Base-by-base conservation (phyloP, 2,329 filamentous ascomycete species). In the Neodidymelliopsis sp. region DNA sequence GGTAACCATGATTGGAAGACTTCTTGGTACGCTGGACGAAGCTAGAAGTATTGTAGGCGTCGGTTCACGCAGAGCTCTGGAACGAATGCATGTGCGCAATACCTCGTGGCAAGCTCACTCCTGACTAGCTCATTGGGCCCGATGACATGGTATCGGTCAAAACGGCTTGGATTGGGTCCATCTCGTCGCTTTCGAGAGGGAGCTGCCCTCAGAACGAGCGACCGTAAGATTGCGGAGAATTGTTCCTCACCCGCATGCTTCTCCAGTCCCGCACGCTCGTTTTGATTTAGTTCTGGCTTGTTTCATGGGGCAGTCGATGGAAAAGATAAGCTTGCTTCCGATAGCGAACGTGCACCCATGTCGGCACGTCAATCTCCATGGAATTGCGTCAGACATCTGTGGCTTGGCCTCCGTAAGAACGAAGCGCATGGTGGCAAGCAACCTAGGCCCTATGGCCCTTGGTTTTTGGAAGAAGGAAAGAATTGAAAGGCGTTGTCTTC, bases 341-440 rank as follows among this genome's bases (percentile, higher is more conserved):
- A 57, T 59, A 47, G 42, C 42, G 45, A 45, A 30, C 16, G 15
- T 36, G 24, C 30, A 46, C 42, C 49, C 51, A 46, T 60, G 57
- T 39, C 10, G 49, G 57, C 57, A 60, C 57, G 57, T 60, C 57
- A 60, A 47, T 39, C 28, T 20, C 23, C 19, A 22, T 28, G 46
- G 49, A 50, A 60, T 60, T 30, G 54, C 57, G 57, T 60, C 54
- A 60, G 47, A 31, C 37, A 47, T 29, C 6, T 20, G 30, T 27
- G 39, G 37, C 57, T 57, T 60, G 54, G 57, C 54, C 5, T 19
- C 23, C 1, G n/a, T n/a, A 16, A 5, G n/a, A 35, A 27, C 23
- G 7, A 28, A 41, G 19, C 16, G 22, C n/a, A 25, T 9, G 10
- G 37, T 16, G 12, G 18, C 16, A n/a, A 13, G 8, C 29, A 15